Percentiles rank a stretch among this genome's conserved stretches.
phyloP scores from a whole-genome alignment of 352 stramenopile genomes.

The Pythium sp. region DNA sequence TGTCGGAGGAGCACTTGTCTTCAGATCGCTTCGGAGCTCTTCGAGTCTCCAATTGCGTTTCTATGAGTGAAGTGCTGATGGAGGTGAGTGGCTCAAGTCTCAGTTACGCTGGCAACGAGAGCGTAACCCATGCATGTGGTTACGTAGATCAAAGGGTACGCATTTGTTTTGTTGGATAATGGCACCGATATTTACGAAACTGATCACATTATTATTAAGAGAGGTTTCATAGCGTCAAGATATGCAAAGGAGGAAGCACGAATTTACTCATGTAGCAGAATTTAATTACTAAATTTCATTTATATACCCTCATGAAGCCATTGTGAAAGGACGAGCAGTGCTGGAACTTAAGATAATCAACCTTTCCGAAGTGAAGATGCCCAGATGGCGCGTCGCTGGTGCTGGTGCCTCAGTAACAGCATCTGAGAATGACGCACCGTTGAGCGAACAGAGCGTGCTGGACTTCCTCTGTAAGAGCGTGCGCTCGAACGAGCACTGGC shows the following conservation, averaged over 20 bases:
- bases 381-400: background rate
- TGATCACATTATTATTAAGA: background rate
- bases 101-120: background rate
- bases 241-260: too few species aligned
- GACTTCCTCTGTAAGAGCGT: conserved; percentile 39
- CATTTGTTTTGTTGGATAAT: too few species aligned
- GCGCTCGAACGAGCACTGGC: conserved; percentile 31
- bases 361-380: conserved; percentile 1
- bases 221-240: too few species aligned
- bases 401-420: background rate
- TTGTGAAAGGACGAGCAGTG: too few species aligned
- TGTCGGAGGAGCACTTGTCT: background rate
- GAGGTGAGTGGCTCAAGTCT: conserved; percentile 1
- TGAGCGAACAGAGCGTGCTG: conserved; percentile 30
- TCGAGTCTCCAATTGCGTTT: conserved; percentile 6
- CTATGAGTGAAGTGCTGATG: conserved; percentile 1
- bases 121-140: background rate
- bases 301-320: too few species aligned
- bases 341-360: too few species aligned
- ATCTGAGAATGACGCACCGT: background rate
- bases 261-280: too few species aligned
- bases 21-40: background rate
- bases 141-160: too few species aligned
- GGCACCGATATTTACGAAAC: background rate
- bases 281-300: too few species aligned